Evolutionary conservation across 805 yeast species (phyloP).

Genomic region (Candida nitratophila): DNA sequence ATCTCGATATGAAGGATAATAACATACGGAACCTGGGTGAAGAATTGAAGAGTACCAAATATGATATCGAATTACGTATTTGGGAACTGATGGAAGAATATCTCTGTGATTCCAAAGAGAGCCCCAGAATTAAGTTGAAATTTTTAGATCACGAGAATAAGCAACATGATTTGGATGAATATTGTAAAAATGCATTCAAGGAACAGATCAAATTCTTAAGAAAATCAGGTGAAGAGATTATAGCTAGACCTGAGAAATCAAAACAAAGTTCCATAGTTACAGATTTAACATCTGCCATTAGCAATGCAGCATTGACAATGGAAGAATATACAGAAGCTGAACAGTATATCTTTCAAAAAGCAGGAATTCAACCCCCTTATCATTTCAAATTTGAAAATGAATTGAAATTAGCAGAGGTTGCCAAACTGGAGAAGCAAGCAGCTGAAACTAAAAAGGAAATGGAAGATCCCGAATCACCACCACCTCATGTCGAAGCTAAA

Average conservation of each 20-base stretch:
- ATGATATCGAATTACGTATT: slow-evolving; percentile 15
- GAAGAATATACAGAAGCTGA: slow-evolving; percentile 1
- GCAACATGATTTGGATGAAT: slow-evolving; percentile 3
- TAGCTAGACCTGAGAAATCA: not conserved
- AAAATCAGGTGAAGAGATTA: not conserved
- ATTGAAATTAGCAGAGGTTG: not conserved
- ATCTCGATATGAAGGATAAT: slow-evolving; percentile 7
- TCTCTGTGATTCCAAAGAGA: slow-evolving; percentile 14
- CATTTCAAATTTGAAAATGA: not conserved
- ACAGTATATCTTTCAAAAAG: not conserved
- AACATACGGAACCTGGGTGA: slow-evolving; percentile 15
- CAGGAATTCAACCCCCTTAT: not conserved
- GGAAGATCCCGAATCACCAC: too few relatives aligned
- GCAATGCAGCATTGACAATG: not conserved
- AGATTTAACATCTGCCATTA: not conserved
- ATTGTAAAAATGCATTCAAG: slow-evolving; percentile 15
- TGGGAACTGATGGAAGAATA: slow-evolving; percentile 15
- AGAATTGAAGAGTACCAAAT: slow-evolving; percentile 10
- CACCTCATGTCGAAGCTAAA: too few relatives aligned
- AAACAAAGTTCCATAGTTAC: not conserved
- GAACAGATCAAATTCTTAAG: slow-evolving; percentile 19
- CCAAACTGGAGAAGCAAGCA: not conserved
- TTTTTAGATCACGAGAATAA: slow-evolving; percentile 11
- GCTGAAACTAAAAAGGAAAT: too few relatives aligned
- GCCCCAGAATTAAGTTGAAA: slow-evolving; percentile 9